phyloP scores from a whole-genome alignment of 2,329 filamentous ascomycete genomes.

The Penicillium decumbens region DNA sequence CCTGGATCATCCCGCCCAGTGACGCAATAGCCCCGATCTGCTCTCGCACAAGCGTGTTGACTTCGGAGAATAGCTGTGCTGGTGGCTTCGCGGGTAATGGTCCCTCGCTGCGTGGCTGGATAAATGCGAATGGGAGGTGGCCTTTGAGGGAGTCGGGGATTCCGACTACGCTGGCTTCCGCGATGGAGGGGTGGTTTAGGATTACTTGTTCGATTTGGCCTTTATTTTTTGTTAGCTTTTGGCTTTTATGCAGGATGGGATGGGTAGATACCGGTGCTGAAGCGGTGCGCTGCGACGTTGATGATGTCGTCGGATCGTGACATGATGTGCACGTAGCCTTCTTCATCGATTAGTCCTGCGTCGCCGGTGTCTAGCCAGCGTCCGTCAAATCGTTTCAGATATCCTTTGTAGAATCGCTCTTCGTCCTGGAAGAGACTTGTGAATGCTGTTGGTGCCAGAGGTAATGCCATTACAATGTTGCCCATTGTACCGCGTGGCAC shows the following conservation, averaged over 20 bases:
- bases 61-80: conserved; percentile 42
- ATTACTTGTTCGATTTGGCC: conserved; percentile 89
- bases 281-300: conserved; percentile 89
- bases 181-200: conserved; percentile 70
- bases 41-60: conserved; percentile 58
- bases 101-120: conserved; percentile 57
- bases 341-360: conserved; percentile 75
- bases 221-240: conserved; percentile 30
- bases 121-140: conserved; percentile 85
- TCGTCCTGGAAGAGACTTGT: conserved; percentile 82
- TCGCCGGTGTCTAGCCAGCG: conserved; percentile 90
- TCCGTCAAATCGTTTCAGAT: conserved; percentile 74
- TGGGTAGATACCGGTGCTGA: conserved; percentile 64
- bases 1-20: conserved; percentile 79
- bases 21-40: conserved; percentile 85
- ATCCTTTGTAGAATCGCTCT: conserved; percentile 78
- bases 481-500: conserved; percentile 72
- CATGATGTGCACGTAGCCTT: conserved; percentile 63
- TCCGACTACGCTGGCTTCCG: conserved; percentile 80
- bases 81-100: conserved; percentile 35
- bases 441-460: conserved; percentile 80
- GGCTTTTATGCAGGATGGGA: background rate
- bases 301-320: conserved; percentile 75
- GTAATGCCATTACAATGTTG: conserved; percentile 80
- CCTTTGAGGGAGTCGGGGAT: conserved; percentile 84